These are phyloP conservation scores for Leptographium lundbergii DNA, from an alignment of 2,329 filamentous ascomycete species.

Conservation along the genomic window DNA sequence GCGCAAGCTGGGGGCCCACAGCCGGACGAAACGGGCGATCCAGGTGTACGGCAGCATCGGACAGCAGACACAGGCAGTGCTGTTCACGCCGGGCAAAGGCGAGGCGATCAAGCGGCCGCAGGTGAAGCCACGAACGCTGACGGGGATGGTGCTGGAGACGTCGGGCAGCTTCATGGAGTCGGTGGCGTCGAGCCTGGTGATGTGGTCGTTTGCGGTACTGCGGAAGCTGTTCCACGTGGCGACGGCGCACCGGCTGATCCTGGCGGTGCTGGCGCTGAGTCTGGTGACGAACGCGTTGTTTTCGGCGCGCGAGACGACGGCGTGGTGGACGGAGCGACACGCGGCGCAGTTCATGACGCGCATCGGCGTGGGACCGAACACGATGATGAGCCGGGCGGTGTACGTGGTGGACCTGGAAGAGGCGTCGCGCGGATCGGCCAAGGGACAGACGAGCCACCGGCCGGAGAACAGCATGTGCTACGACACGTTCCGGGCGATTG, in stretches of 20 bases:
- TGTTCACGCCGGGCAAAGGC: slow-evolving; percentile 36
- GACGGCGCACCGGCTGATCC: slow-evolving; percentile 61
- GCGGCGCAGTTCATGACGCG: slow-evolving; percentile 70
- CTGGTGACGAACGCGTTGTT: slow-evolving; percentile 61
- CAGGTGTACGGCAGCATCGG: slow-evolving; percentile 70
- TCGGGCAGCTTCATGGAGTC: slow-evolving; percentile 63
- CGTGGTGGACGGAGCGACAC: slow-evolving; percentile 78
- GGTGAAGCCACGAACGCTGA: slow-evolving; percentile 49
- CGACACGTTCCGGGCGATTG: slow-evolving; percentile 46
- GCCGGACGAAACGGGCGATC: slow-evolving; percentile 63
- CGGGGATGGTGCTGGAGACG: slow-evolving; percentile 60
- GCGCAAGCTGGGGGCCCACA: slow-evolving; percentile 58
- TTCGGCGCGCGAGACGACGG: slow-evolving; percentile 57
- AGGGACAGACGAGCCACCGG: slow-evolving; percentile 9
- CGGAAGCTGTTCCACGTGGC: slow-evolving; percentile 54
- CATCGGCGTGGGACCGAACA: slow-evolving; percentile 67
- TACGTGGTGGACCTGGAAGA: slow-evolving; percentile 73
- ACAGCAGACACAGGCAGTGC: slow-evolving; percentile 49
- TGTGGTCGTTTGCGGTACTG: slow-evolving; percentile 58
- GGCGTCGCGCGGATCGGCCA: slow-evolving; percentile 28
- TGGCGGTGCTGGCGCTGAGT: slow-evolving; percentile 57
- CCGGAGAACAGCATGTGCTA: slow-evolving; percentile 22
- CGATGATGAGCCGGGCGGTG: slow-evolving; percentile 72
- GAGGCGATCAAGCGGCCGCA: slow-evolving; percentile 16
- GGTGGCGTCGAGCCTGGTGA: slow-evolving; percentile 61